A percentile compares a stretch with the other conserved stretches of the same genome.
Evolutionary conservation across 2,329 filamentous ascomycete genomes (phyloP).

Genomic region (Trichoderma pleuroti): DNA sequence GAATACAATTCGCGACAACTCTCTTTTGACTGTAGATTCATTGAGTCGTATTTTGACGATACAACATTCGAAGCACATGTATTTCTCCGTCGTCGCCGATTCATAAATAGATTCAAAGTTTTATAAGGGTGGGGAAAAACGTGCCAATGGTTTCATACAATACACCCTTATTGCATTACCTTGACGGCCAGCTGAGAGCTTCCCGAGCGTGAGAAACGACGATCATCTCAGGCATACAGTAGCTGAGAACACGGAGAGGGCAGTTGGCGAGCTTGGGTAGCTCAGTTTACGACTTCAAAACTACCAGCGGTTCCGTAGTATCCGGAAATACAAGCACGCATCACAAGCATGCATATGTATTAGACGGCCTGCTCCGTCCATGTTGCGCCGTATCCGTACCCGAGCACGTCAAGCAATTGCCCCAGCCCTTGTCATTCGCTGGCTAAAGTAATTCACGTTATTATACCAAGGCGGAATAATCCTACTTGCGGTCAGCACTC

Average conservation of each 20-base stretch:
- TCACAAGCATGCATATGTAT: neutral
- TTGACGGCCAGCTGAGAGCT: neutral
- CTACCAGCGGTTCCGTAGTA: neutral
- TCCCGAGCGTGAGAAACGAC: neutral
- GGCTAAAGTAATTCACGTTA: neutral
- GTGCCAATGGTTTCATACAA: slow-evolving; percentile 13
- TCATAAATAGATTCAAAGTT: slow-evolving; percentile 7
- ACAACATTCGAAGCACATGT: neutral
- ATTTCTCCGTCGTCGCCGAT: neutral
- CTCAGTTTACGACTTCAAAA: neutral
- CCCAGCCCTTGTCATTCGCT: neutral
- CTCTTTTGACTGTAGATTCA: neutral
- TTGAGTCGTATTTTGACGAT: neutral
- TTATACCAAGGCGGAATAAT: slow-evolving; percentile 1
- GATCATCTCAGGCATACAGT: neutral
- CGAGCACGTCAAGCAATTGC: neutral
- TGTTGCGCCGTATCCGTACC: no score
- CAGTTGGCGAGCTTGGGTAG: neutral
- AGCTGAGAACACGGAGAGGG: neutral
- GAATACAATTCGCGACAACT: neutral
- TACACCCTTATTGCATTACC: slow-evolving; percentile 9
- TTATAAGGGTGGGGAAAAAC: neutral
- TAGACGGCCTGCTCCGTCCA: neutral
- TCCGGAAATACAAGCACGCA: neutral
- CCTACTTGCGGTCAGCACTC: neutral